phyloP scores from a whole-genome alignment of 2,329 filamentous ascomycete species.

The Tolypocladium guangdongense region DNA sequence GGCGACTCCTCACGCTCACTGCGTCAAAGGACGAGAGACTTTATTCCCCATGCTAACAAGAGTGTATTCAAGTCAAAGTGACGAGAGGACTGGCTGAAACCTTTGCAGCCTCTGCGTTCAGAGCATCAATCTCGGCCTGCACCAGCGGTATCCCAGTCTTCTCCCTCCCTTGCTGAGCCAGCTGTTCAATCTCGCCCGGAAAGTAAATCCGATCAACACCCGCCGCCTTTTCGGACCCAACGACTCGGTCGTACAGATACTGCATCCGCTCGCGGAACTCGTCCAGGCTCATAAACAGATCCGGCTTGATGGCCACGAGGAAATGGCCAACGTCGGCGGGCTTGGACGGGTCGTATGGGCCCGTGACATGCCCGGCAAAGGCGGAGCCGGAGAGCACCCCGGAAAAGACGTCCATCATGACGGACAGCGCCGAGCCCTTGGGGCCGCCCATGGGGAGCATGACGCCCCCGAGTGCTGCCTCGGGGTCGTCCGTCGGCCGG shows the following conservation, averaged over 20 bases:
- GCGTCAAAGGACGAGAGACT: too few species aligned
- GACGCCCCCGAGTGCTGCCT: constrained; percentile 59
- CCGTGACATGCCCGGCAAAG: constrained; percentile 66
- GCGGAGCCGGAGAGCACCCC: constrained; percentile 67
- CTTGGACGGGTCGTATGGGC: constrained; percentile 61
- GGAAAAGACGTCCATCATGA: constrained; percentile 88
- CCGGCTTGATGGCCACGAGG: constrained; percentile 60
- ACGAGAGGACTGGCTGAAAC: constrained; percentile 23
- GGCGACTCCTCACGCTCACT: too few species aligned
- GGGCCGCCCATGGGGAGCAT: constrained; percentile 83
- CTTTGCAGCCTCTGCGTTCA: constrained; percentile 41
- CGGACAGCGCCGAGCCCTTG: constrained; percentile 64
- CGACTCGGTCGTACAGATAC: constrained; percentile 41
- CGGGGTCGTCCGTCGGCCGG: constrained; percentile 58
- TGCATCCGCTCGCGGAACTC: constrained; percentile 57
- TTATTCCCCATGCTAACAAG: too few species aligned
- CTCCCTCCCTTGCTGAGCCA: constrained; percentile 37
- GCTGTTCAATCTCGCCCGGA: constrained; percentile 51
- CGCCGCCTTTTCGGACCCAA: constrained; percentile 40
- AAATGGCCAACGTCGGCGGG: constrained; percentile 67
- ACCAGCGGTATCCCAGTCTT: constrained; percentile 48
- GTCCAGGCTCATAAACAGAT: constrained; percentile 60
- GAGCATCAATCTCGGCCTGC: constrained; percentile 40
- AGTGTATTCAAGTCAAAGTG: background rate
- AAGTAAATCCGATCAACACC: constrained; percentile 50